phyloP scores from a whole-genome alignment of 768 basidiomycete genomes.

The Arthromyces matolae region DNA sequence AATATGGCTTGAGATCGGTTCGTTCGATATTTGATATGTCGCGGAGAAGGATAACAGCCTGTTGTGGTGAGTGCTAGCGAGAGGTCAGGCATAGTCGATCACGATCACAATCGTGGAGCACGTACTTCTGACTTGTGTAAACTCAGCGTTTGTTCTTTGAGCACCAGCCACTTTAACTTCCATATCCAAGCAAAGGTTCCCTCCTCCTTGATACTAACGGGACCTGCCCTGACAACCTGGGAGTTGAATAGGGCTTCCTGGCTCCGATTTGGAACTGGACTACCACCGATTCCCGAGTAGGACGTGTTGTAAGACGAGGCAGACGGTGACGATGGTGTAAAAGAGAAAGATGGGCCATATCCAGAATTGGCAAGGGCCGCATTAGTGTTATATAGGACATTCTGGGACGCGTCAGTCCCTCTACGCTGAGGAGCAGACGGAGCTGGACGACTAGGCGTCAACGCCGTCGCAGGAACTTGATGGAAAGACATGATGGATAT shows the following conservation, averaged over 20 bases:
- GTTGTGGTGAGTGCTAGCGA: conserved; percentile 47
- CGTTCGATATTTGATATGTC: conserved; percentile 89
- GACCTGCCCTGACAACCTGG: conserved; percentile 64
- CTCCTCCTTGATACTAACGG: conserved; percentile 89
- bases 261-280: conserved; percentile 67
- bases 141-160: conserved; percentile 73
- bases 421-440: conserved; percentile 63
- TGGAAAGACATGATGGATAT: conserved; percentile 32
- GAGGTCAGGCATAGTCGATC: not conserved
- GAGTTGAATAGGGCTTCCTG: conserved; percentile 31
- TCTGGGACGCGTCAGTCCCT: conserved; percentile 32
- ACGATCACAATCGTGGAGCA: conserved; percentile 5
- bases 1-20: conserved; percentile 93
- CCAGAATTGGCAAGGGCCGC: conserved; percentile 49
- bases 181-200: conserved; percentile 85
- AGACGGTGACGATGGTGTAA: conserved; percentile 46
- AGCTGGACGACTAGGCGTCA: conserved; percentile 77
- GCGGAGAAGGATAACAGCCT: conserved; percentile 59
- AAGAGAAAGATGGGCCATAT: conserved; percentile 57
- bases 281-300: conserved; percentile 82
- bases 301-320: conserved; percentile 58
- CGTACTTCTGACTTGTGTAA: conserved; percentile 93
- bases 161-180: conserved; percentile 84
- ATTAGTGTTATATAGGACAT: conserved; percentile 31
- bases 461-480: conserved; percentile 44